A percentile compares a stretch with the other conserved stretches of the same genome.
These are phyloP conservation scores for Puccinia hordei DNA, from an alignment of 1,284 basidiomycete species.

Conservation along the genomic window DNA sequence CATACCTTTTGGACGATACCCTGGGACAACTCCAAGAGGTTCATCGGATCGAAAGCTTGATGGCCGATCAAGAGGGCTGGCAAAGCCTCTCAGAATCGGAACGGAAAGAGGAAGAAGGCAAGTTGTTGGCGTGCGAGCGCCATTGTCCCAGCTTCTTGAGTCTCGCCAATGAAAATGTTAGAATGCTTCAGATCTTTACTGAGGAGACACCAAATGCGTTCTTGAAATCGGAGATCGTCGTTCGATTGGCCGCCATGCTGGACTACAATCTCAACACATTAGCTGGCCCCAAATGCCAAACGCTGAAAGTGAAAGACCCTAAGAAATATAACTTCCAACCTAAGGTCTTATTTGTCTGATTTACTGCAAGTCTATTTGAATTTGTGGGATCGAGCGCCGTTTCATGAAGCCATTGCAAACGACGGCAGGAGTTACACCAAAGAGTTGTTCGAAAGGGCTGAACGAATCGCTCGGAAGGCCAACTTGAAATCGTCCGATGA, in stretches of 20 bases:
- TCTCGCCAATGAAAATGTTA: constrained; percentile 82
- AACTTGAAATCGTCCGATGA: constrained; percentile 78
- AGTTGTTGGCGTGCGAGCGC: constrained; percentile 75
- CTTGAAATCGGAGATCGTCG: constrained; percentile 94
- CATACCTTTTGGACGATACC: constrained; percentile 96
- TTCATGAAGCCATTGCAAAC: constrained; percentile 83
- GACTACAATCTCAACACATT: constrained; percentile 91
- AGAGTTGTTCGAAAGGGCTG: constrained; percentile 80
- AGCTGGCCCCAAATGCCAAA: constrained; percentile 77
- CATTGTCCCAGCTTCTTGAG: constrained; percentile 82
- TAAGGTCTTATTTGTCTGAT: constrained; percentile 76
- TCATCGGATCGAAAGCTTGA: constrained; percentile 79
- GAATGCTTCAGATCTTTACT: constrained; percentile 86
- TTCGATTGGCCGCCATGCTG: constrained; percentile 92
- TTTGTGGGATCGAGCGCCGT: constrained; percentile 75
- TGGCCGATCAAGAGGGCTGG: constrained; percentile 75
- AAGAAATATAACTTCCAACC: constrained; percentile 91
- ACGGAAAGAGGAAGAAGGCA: constrained; percentile 79
- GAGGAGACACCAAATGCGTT: constrained; percentile 88
- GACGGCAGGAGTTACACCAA: constrained; percentile 90
- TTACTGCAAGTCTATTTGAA: constrained; percentile 91
- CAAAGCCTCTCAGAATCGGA: constrained; percentile 69
- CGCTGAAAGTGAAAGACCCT: constrained; percentile 81
- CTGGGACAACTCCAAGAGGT: constrained; percentile 85
- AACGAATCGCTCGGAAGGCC: constrained; percentile 69